A percentile compares a stretch with the other conserved stretches of the same genome.
These are phyloP conservation scores for Pilatotrama ljubarskyi DNA, from an alignment of 768 basidiomycete species.

Conservation along the genomic window DNA sequence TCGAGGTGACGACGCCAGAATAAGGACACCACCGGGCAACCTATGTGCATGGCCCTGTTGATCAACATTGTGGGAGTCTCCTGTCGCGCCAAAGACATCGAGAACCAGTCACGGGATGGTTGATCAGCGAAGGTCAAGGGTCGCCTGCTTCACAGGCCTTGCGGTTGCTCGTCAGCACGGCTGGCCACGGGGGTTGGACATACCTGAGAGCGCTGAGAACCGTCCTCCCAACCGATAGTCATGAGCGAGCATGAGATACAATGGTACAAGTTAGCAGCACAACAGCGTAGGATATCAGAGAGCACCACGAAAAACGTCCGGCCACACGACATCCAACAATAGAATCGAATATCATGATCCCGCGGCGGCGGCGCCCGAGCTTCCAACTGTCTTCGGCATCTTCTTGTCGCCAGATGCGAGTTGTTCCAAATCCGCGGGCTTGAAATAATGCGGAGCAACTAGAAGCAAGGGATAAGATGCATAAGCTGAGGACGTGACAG, in stretches of 20 bases:
- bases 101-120: too few species aligned
- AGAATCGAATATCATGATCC: neutral
- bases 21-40: too few species aligned
- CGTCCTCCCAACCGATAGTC: too few species aligned
- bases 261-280: neutral
- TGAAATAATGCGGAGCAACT: conserved; percentile 99
- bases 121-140: too few species aligned
- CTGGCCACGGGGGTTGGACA: too few species aligned
- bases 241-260: neutral
- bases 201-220: too few species aligned
- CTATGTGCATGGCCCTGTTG: too few species aligned
- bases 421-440: conserved; percentile 78
- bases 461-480: neutral
- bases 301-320: neutral
- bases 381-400: conserved; percentile 82
- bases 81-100: too few species aligned
- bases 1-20: too few species aligned
- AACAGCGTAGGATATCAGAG: neutral
- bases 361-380: conserved; percentile 22
- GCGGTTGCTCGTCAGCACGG: too few species aligned
- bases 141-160: too few species aligned
- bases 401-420: conserved; percentile 82
- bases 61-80: too few species aligned
- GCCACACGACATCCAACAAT: neutral
- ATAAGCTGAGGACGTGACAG: conserved; percentile 6